These are phyloP conservation scores for Teunomyces tritomae DNA, from an alignment of 805 yeast species.

Conservation along the genomic window DNA sequence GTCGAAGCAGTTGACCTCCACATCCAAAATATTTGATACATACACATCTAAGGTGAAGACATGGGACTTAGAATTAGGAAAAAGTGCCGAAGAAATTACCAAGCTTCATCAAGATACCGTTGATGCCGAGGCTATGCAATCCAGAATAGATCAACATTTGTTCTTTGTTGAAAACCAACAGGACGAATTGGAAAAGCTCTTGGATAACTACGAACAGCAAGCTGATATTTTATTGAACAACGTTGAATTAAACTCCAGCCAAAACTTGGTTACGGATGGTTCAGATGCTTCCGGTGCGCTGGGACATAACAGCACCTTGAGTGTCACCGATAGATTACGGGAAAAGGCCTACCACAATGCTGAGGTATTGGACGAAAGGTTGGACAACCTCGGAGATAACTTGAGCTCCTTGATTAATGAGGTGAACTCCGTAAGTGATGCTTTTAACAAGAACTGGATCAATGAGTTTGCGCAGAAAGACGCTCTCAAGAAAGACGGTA, in stretches of 20 bases:
- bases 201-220: slow-evolving; percentile 79
- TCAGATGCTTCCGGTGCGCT: slow-evolving; percentile 23
- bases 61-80: slow-evolving; percentile 85
- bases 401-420: slow-evolving; percentile 74
- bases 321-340: slow-evolving; percentile 78
- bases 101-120: slow-evolving; percentile 73
- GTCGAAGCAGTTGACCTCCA: slow-evolving; percentile 79
- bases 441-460: slow-evolving; percentile 63
- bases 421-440: slow-evolving; percentile 78
- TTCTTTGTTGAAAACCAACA: slow-evolving; percentile 88
- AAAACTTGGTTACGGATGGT: slow-evolving; percentile 6
- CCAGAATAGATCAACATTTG: slow-evolving; percentile 82
- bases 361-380: slow-evolving; percentile 74
- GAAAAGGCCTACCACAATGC: slow-evolving; percentile 88
- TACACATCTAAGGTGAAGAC: slow-evolving; percentile 72
- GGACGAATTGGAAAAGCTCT: slow-evolving; percentile 78
- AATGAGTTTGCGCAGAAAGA: slow-evolving; percentile 26
- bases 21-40: slow-evolving; percentile 69
- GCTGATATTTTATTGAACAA: slow-evolving; percentile 50
- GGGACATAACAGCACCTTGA: slow-evolving; percentile 28
- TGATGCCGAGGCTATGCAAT: slow-evolving; percentile 81
- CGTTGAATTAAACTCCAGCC: slow-evolving; percentile 36
- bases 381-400: slow-evolving; percentile 75
- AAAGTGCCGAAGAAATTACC: slow-evolving; percentile 81
- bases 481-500: slow-evolving; percentile 17